phyloP scores from a whole-genome alignment of 108 stramenopile genomes.

The Nitzschia putrida region DNA sequence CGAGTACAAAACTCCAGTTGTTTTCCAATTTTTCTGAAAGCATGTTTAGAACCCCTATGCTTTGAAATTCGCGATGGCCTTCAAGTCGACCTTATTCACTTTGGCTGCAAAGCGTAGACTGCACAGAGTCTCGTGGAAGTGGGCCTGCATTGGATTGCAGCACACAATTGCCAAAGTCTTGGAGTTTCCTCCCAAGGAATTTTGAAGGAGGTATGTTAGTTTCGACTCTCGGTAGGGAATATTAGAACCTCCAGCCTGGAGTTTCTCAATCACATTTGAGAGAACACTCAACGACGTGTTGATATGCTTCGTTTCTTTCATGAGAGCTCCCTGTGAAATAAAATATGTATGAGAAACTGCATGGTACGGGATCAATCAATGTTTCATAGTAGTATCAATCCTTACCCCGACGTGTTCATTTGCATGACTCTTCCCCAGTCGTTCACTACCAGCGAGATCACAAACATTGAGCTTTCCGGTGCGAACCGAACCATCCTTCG shows the following conservation, averaged over 20 bases:
- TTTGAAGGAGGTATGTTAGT: slow-evolving; percentile 87
- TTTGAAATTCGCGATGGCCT: slow-evolving; percentile 50
- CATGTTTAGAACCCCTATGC: background rate
- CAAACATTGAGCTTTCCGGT: slow-evolving; percentile 75
- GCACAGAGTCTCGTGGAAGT: slow-evolving; percentile 83
- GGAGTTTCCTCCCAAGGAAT: slow-evolving; percentile 82
- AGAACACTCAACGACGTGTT: slow-evolving; percentile 78
- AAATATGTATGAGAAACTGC: background rate
- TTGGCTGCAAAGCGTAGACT: slow-evolving; percentile 87
- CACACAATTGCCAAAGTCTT: slow-evolving; percentile 92
- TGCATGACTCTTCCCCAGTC: slow-evolving; percentile 83
- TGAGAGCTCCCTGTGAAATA: slow-evolving; percentile 46
- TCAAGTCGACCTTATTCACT: slow-evolving; percentile 80
- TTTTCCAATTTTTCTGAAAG: too few relatives aligned
- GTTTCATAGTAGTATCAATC: background rate
- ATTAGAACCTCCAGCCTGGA: slow-evolving; percentile 70
- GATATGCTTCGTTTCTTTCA: slow-evolving; percentile 86
- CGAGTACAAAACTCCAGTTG: too few relatives aligned
- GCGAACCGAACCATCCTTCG: slow-evolving; percentile 48
- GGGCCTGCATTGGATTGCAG: slow-evolving; percentile 80
- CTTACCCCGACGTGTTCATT: slow-evolving; percentile 43
- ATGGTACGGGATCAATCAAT: background rate
- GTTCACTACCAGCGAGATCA: slow-evolving; percentile 93
- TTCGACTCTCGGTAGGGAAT: slow-evolving; percentile 95
- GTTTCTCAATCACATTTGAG: slow-evolving; percentile 83